A percentile compares a stretch with the other conserved stretches of the same genome.
Evolutionary conservation across 2,329 filamentous ascomycete species (phyloP).

Genomic region (Xylaria sp.): DNA sequence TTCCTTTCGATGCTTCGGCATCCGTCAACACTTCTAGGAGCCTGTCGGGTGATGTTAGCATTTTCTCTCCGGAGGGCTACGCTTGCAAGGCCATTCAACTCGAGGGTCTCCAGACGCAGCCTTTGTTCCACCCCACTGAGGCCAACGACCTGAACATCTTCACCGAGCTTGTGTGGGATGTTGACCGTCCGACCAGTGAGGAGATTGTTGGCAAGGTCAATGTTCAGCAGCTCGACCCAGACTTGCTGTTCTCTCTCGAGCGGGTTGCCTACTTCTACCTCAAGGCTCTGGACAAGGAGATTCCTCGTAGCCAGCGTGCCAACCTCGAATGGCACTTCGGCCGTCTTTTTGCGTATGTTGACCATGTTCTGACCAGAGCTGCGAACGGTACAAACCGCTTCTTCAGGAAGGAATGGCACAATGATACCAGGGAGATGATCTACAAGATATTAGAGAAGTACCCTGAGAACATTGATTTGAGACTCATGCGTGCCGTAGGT

Average conservation of each 20-base stretch:
- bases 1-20: constrained; percentile 13
- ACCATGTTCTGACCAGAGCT: constrained; percentile 4
- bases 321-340: constrained; percentile 16
- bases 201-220: neutral
- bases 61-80: constrained; percentile 17
- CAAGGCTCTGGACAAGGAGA: neutral
- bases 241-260: constrained; percentile 9
- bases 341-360: constrained; percentile 12
- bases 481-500: constrained; percentile 37
- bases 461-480: constrained; percentile 33
- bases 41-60: constrained; percentile 13
- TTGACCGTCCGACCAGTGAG: constrained; percentile 2
- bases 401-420: constrained; percentile 20
- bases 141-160: constrained; percentile 22
- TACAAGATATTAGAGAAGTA: neutral
- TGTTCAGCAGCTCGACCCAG: constrained; percentile 6
- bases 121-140: constrained; percentile 13
- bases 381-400: neutral
- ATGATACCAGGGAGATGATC: constrained; percentile 1
- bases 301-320: neutral
- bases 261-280: constrained; percentile 7
- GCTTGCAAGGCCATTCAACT: constrained; percentile 15
- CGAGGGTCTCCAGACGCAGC: constrained; percentile 18
- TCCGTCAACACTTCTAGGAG: neutral
- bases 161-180: constrained; percentile 18